phyloP scores from a whole-genome alignment of 129 eudicot species.

The Glebionis coronaria region DNA sequence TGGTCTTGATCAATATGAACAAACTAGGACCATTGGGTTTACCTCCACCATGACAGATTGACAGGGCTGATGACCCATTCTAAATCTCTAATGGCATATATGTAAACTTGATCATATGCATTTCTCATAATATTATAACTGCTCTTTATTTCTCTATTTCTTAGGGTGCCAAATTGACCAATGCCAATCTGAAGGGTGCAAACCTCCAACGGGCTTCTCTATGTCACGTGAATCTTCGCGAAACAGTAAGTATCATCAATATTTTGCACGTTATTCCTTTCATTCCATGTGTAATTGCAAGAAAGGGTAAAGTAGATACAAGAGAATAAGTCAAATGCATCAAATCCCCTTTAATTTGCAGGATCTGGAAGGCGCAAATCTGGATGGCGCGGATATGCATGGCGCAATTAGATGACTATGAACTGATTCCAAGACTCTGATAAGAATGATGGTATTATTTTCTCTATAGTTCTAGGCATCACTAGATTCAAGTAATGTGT shows the following conservation, averaged over 20 bases:
- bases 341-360: not conserved
- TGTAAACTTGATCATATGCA: not conserved
- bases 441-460: too few species aligned
- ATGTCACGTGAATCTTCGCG: slow-evolving; percentile 21
- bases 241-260: slow-evolving; percentile 53
- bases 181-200: slow-evolving; percentile 88
- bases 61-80: too few species aligned
- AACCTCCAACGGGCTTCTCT: slow-evolving; percentile 88
- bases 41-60: not conserved
- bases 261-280: slow-evolving; percentile 7
- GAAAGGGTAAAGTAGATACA: not conserved
- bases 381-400: slow-evolving; percentile 66
- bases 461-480: too few species aligned
- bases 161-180: slow-evolving; percentile 81
- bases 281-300: not conserved
- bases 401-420: slow-evolving; percentile 81
- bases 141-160: not conserved
- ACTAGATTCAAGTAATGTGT: slow-evolving; percentile 8
- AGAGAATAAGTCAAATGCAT: slow-evolving; percentile 7
- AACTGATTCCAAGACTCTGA: too few species aligned
- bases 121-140: not conserved
- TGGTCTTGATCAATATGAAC: too few species aligned
- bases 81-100: too few species aligned
- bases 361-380: slow-evolving; percentile 56
- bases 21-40: not conserved